phyloP scores from a whole-genome alignment of 495 filamentous ascomycete species.

The Geoglossum glabrum region DNA sequence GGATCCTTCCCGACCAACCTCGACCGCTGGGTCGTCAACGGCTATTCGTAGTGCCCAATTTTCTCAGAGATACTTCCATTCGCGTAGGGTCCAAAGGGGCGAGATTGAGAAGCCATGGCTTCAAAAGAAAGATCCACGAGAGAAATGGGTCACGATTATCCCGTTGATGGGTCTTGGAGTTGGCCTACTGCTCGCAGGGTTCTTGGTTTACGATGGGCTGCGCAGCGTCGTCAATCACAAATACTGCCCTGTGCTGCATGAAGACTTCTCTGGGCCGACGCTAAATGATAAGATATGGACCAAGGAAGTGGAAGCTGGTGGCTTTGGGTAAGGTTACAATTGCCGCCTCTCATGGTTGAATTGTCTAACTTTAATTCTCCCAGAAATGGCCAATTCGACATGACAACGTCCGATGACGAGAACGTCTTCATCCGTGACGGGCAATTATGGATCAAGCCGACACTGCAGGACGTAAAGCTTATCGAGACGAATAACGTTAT shows the following conservation, averaged over 20 bases:
- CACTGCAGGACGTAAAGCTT: constrained; percentile 43
- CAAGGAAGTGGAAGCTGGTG: constrained; percentile 58
- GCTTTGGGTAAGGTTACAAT: constrained; percentile 42
- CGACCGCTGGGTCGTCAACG: constrained; percentile 18
- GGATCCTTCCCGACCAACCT: constrained; percentile 31
- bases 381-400: constrained; percentile 66
- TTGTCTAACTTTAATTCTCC: neutral
- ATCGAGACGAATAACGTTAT: constrained; percentile 42
- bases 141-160: constrained; percentile 73
- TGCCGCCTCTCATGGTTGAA: neutral
- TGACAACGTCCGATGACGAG: constrained; percentile 45
- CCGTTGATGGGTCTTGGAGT: constrained; percentile 45
- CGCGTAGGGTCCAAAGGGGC: constrained; percentile 47
- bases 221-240: constrained; percentile 46
- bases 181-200: constrained; percentile 42
- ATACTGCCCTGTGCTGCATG: constrained; percentile 52
- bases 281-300: constrained; percentile 47
- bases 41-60: constrained; percentile 10
- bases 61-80: constrained; percentile 47
- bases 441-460: constrained; percentile 53
- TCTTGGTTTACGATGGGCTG: constrained; percentile 53
- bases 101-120: constrained; percentile 53
- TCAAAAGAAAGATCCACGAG: constrained; percentile 44
- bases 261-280: constrained; percentile 38
- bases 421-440: constrained; percentile 55